These are phyloP conservation scores for Mucor circinelloides DNA, from an alignment of 371 early-diverging fungal genomes.

Conservation along the genomic window DNA sequence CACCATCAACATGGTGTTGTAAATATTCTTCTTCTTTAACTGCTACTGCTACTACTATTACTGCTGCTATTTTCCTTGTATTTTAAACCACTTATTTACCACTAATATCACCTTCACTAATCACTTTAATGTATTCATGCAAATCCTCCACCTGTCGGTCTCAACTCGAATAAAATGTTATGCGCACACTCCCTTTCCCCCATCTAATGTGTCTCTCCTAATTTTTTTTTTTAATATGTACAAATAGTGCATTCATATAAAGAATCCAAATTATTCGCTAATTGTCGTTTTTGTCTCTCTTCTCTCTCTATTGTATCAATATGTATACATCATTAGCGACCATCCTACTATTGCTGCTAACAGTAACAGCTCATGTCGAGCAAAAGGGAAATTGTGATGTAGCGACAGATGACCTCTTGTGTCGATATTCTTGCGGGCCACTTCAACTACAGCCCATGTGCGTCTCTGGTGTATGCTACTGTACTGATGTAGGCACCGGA, in stretches of 20 bases:
- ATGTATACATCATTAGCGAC: not conserved
- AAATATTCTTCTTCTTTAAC: not conserved
- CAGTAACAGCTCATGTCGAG: not conserved
- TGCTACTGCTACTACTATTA: not conserved
- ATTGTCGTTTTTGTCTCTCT: not conserved
- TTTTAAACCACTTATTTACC: not conserved
- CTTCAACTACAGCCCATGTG: conserved; percentile 31
- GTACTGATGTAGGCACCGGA: conserved; percentile 28
- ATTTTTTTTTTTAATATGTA: not conserved
- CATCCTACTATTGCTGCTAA: not conserved
- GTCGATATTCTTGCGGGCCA: conserved; percentile 15
- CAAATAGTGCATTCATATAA: not conserved
- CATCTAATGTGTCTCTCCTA: not conserved
- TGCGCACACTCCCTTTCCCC: not conserved
- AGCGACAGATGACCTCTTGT: conserved; percentile 5
- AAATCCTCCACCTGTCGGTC: not conserved
- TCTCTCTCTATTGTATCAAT: not conserved
- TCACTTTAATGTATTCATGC: not conserved
- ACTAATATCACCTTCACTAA: not conserved
- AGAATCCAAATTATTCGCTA: not conserved
- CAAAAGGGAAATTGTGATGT: conserved; percentile 11
- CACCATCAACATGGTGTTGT: not conserved
- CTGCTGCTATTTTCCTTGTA: not conserved
- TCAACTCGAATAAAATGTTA: not conserved
- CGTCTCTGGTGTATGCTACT: conserved; percentile 22